Conservation (phyloP, 2,329 filamentous ascomycete species). For the Tolypocladium nubicola region DNA sequence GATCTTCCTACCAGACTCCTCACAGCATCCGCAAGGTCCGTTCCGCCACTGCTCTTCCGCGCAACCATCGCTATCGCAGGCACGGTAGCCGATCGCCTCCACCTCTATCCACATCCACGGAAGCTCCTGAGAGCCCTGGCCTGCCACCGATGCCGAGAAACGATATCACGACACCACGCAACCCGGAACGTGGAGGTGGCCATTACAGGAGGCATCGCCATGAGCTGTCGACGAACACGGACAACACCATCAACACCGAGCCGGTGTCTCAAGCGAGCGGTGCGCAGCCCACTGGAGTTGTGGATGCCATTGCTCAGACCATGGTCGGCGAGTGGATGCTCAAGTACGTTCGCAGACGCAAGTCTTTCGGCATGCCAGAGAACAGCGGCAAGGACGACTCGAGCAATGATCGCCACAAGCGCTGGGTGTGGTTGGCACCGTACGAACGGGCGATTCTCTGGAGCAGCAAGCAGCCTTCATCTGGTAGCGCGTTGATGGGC, state of each 20-base stretch:
- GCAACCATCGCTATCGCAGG: conserved; percentile 37
- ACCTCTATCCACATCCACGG: conserved; percentile 56
- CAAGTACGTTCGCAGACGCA: conserved; percentile 79
- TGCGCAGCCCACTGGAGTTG: conserved; percentile 65
- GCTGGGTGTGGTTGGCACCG: conserved; percentile 97
- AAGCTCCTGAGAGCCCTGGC: conserved; percentile 56
- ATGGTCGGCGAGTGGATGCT: conserved; percentile 99
- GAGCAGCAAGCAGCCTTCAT: conserved; percentile 94
- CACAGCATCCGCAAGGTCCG: conserved; percentile 72
- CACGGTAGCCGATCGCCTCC: conserved; percentile 51
- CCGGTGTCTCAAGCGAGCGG: conserved; percentile 39
- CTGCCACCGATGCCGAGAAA: conserved; percentile 66
- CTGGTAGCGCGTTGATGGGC: conserved; percentile 77
- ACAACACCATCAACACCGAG: conserved; percentile 34
- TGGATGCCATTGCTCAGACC: conserved; percentile 93
- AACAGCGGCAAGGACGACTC: conserved; percentile 56
- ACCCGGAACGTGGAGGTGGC: conserved; percentile 27
- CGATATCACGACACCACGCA: conserved; percentile 54
- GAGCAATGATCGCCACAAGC: conserved; percentile 75
- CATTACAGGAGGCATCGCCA: conserved; percentile 39
- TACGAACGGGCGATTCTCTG: conserved; percentile 95
- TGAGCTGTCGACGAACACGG: conserved; percentile 51
- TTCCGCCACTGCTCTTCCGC: conserved; percentile 65
- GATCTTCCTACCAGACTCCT: conserved; percentile 40
- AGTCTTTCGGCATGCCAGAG: conserved; percentile 77